These are phyloP conservation scores for Fusarium sambucinum DNA, from an alignment of 2,329 filamentous ascomycete genomes.

Conservation along the genomic window DNA sequence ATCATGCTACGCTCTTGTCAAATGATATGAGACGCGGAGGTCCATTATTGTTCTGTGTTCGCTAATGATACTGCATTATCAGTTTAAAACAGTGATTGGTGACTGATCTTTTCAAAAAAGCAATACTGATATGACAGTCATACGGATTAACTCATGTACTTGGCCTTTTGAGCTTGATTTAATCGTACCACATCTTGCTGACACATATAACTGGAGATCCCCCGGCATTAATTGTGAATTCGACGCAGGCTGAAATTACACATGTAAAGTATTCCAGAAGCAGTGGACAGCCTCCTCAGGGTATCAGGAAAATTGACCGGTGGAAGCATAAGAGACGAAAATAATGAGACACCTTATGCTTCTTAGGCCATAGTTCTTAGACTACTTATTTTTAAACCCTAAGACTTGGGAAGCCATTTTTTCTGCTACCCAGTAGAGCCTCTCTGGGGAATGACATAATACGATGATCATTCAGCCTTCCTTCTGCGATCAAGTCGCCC, in stretches of 20 bases:
- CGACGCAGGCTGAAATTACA: not conserved
- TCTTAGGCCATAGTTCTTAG: too few relatives aligned
- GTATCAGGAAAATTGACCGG: too few relatives aligned
- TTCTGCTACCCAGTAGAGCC: too few relatives aligned
- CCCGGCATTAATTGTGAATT: not conserved
- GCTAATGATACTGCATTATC: not conserved
- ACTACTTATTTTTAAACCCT: too few relatives aligned
- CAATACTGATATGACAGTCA: not conserved
- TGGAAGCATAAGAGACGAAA: too few relatives aligned
- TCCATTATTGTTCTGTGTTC: not conserved
- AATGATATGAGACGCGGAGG: fast-evolving
- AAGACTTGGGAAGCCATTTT: too few relatives aligned
- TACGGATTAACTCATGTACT: not conserved
- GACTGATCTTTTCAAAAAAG: too few relatives aligned
- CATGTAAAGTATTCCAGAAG: not conserved
- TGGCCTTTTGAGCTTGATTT: not conserved
- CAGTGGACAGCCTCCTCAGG: fast-evolving
- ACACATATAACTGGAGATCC: not conserved
- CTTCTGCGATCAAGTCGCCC: not conserved
- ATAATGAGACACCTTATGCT: too few relatives aligned
- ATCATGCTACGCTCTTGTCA: fast-evolving
- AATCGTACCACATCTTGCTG: not conserved
- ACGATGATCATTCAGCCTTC: not conserved
- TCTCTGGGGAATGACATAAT: not conserved
- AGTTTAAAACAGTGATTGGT: fast-evolving